These are phyloP conservation scores for Antrodiella citrinella DNA, from an alignment of 768 basidiomycete species.

Conservation along the genomic window DNA sequence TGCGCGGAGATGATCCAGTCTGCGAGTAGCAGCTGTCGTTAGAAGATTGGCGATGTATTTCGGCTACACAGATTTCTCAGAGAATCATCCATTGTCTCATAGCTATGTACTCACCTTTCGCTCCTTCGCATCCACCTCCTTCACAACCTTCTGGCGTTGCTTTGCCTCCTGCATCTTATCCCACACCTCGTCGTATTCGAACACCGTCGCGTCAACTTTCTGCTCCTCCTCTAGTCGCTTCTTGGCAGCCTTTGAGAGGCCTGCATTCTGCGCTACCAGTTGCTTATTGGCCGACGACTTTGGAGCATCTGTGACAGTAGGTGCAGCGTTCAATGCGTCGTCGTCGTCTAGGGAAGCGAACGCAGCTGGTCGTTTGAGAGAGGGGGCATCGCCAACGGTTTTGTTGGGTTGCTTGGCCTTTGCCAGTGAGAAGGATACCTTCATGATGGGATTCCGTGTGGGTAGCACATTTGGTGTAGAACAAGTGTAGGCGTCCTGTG, in stretches of 20 bases:
- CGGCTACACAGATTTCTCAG: conserved; percentile 42
- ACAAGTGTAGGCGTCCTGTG: conserved; percentile 2
- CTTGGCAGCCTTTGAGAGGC: conserved; percentile 54
- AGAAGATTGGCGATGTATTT: conserved; percentile 88
- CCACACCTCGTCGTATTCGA: conserved; percentile 94
- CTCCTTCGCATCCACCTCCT: conserved; percentile 68
- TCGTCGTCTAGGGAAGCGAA: conserved; percentile 65
- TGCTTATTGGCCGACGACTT: conserved; percentile 43
- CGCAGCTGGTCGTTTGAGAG: conserved; percentile 49
- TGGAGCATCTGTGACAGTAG: conserved; percentile 30
- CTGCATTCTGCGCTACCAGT: conserved; percentile 48
- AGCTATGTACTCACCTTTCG: conserved; percentile 53
- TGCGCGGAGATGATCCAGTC: conserved; percentile 82
- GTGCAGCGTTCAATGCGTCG: conserved; percentile 40
- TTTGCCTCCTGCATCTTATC: conserved; percentile 92
- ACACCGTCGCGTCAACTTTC: conserved; percentile 74
- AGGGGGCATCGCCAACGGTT: conserved; percentile 41
- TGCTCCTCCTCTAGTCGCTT: conserved; percentile 76
- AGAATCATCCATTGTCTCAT: conserved; percentile 12
- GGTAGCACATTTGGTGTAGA: no score
- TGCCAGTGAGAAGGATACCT: conserved; percentile 80
- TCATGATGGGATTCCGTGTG: conserved; percentile 64
- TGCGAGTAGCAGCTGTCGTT: conserved; percentile 75
- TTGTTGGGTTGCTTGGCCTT: conserved; percentile 38
- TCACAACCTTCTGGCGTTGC: conserved; percentile 59